Conservation (phyloP, 768 basidiomycete genomes). For the Rhodotorula sphaerocarpa region DNA sequence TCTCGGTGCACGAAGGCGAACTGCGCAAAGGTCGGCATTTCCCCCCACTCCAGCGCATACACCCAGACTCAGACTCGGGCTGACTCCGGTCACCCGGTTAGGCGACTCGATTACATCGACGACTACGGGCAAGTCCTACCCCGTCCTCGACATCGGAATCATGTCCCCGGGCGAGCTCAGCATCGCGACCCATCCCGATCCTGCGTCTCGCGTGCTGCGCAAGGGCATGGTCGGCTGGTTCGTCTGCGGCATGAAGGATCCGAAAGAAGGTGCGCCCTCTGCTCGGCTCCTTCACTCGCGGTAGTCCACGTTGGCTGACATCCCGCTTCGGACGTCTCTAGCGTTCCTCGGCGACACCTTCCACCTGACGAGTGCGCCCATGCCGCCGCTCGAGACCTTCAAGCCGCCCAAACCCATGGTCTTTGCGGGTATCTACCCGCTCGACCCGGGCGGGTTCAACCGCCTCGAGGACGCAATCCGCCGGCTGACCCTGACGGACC, state of each 20-base stretch:
- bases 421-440: slow-evolving; percentile 68
- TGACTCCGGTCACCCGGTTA: slow-evolving; percentile 41
- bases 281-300: no score
- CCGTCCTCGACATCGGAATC: slow-evolving; percentile 77
- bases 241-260: slow-evolving; percentile 91
- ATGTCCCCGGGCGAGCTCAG: slow-evolving; percentile 84
- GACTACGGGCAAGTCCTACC: slow-evolving; percentile 77
- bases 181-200: slow-evolving; percentile 44
- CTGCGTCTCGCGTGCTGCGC: neutral
- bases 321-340: slow-evolving; percentile 40
- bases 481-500: slow-evolving; percentile 72
- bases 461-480: slow-evolving; percentile 95
- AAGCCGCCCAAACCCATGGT: slow-evolving; percentile 92
- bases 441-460: slow-evolving; percentile 80
- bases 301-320: no score
- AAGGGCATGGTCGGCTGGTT: slow-evolving; percentile 37
- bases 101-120: slow-evolving; percentile 85
- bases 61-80: no score
- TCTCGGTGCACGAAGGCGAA: slow-evolving; percentile 70
- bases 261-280: slow-evolving; percentile 63
- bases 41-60: neutral
- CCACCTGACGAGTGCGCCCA: slow-evolving; percentile 61
- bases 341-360: slow-evolving; percentile 93
- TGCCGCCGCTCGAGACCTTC: slow-evolving; percentile 82
- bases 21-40: slow-evolving; percentile 59